These are phyloP conservation scores for Talaromyces sp. DNA, from an alignment of 2,329 filamentous ascomycete genomes.

Conservation along the genomic window DNA sequence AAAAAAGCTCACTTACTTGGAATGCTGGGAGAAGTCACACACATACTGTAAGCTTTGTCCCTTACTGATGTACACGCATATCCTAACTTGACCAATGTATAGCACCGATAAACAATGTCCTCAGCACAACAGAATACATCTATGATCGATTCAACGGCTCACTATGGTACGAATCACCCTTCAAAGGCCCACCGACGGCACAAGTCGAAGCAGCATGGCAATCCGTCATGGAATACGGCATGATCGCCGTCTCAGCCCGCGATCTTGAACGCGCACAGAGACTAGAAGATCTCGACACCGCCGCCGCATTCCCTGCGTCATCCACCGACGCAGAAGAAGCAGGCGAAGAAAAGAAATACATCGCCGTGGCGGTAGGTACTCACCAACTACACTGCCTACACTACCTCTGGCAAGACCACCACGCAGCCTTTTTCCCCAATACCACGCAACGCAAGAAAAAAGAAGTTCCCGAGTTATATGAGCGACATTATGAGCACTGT, in stretches of 20 bases:
- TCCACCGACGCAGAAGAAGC: not conserved
- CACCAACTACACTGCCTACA: constrained; percentile 6
- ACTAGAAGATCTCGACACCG: not conserved
- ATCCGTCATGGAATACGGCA: not conserved
- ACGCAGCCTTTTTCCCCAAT: not conserved
- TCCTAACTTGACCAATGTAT: not conserved
- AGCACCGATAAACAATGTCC: not conserved
- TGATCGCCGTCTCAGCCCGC: not conserved
- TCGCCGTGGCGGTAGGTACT: not conserved
- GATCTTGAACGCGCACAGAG: not conserved
- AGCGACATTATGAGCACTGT: constrained; percentile 7
- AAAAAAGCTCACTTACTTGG: not conserved
- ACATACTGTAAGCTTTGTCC: not conserved
- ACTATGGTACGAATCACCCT: not conserved
- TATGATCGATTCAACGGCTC: not conserved
- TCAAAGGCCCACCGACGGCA: constrained; percentile 1
- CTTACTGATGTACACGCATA: not conserved
- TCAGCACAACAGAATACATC: not conserved
- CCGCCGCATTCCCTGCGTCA: not conserved
- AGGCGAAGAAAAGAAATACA: not conserved
- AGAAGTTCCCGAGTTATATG: constrained; percentile 1
- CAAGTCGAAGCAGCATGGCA: constrained; percentile 5
- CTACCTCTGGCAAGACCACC: constrained; percentile 4
- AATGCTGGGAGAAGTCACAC: not conserved
- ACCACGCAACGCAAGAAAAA: not conserved